Conservation (phyloP, 106 monocot species). For the Narthecium ossifragum region DNA sequence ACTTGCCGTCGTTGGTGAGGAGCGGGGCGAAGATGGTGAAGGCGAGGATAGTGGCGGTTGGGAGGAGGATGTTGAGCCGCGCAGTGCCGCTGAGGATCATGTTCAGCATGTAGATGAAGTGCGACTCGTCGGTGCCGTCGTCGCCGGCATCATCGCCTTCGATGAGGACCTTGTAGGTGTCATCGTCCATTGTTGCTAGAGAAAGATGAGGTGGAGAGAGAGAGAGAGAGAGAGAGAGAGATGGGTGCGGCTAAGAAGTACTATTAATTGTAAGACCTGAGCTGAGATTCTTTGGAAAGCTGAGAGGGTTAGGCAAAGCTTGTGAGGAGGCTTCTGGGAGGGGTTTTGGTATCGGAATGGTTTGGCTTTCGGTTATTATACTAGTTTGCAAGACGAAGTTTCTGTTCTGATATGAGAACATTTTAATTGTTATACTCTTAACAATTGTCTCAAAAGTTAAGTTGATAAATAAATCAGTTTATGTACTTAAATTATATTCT, state of each 20-base stretch:
- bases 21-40: slow-evolving; percentile 62
- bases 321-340: neutral
- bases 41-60: slow-evolving; percentile 62
- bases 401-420: too few relatives aligned
- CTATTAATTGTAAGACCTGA: neutral
- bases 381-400: too few relatives aligned
- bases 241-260: neutral
- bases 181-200: slow-evolving; percentile 1
- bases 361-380: neutral
- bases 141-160: slow-evolving; percentile 2
- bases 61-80: slow-evolving; percentile 63
- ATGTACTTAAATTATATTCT: too few relatives aligned
- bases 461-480: too few relatives aligned
- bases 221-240: neutral
- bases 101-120: slow-evolving; percentile 40
- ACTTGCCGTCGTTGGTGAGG: slow-evolving; percentile 52
- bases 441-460: too few relatives aligned
- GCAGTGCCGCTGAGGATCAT: slow-evolving; percentile 55
- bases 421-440: too few relatives aligned
- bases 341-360: neutral
- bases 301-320: neutral
- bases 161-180: slow-evolving; percentile 31
- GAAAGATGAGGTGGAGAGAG: neutral
- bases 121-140: slow-evolving; percentile 28
- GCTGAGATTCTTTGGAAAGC: slow-evolving; percentile 8